Evolutionary conservation across 768 basidiomycete genomes (phyloP).

Genomic region (Gymnopilus junonius): DNA sequence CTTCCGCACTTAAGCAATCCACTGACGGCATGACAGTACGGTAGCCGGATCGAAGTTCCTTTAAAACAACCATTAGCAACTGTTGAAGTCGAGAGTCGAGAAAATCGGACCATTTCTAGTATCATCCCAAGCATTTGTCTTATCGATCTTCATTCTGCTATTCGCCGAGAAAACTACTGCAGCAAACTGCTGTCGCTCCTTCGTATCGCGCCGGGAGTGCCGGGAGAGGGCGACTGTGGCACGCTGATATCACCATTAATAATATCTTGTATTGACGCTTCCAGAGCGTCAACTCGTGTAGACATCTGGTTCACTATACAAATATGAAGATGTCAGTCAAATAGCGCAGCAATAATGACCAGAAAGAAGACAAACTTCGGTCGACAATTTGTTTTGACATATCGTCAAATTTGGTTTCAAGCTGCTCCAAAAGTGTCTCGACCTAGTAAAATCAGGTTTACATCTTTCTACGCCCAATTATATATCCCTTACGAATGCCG

Average conservation of each 20-base stretch:
- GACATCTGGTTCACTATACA: constrained; percentile 92
- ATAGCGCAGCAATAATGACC: background rate
- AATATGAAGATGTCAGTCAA: background rate
- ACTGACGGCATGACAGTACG: background rate
- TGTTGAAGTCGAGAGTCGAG: background rate
- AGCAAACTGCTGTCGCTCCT: constrained; percentile 44
- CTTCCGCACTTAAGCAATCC: background rate
- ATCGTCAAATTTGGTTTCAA: constrained; percentile 91
- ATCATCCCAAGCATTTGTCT: background rate
- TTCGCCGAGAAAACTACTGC: constrained; percentile 8
- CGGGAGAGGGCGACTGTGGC: constrained; percentile 64
- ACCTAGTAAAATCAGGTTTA: constrained; percentile 55
- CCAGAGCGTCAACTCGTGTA: constrained; percentile 84
- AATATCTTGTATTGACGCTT: constrained; percentile 90
- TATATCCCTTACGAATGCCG: constrained; percentile 77
- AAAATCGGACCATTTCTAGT: background rate
- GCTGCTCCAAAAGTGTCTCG: constrained; percentile 83
- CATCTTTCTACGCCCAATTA: background rate
- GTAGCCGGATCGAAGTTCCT: background rate
- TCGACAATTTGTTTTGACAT: constrained; percentile 92
- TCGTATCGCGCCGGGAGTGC: constrained; percentile 41
- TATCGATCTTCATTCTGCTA: background rate
- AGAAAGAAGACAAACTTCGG: constrained; percentile 59
- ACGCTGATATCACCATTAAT: constrained; percentile 76
- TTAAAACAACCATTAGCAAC: background rate